phyloP scores from a whole-genome alignment of 768 basidiomycete genomes.

The Roridomyces roridus region DNA sequence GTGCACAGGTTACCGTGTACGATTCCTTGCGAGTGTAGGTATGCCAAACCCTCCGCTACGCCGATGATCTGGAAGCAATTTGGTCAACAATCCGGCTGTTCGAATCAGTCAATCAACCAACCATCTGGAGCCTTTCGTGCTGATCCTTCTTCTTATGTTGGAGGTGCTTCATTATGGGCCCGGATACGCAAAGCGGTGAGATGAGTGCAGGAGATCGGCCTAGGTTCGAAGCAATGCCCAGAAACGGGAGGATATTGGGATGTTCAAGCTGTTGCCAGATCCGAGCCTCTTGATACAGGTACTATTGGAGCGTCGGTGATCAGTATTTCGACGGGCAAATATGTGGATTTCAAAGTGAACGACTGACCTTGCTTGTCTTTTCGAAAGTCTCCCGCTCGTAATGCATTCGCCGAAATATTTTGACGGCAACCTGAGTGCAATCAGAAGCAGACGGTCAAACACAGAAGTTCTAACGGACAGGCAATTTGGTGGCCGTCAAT shows the following conservation, averaged over 20 bases:
- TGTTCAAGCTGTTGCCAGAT: constrained; percentile 11
- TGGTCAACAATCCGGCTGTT: too few species aligned
- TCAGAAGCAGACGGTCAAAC: background rate
- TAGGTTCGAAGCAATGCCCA: constrained; percentile 16
- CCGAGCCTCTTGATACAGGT: constrained; percentile 6
- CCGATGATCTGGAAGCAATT: constrained; percentile 5
- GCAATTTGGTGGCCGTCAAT: background rate
- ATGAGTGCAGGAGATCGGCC: constrained; percentile 23
- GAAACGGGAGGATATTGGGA: constrained; percentile 15
- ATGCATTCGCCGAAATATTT: constrained; percentile 18
- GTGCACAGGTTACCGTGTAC: constrained; percentile 24
- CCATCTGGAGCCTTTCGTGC: constrained; percentile 10
- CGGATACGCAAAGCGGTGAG: constrained; percentile 12
- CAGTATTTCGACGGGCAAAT: background rate
- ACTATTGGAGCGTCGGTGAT: background rate
- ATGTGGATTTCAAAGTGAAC: background rate
- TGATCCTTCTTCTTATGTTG: background rate
- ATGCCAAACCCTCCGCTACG: constrained; percentile 16
- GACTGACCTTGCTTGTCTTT: constrained; percentile 5
- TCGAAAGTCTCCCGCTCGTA: constrained; percentile 3
- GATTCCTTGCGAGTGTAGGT: constrained; percentile 23
- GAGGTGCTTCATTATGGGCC: constrained; percentile 18
- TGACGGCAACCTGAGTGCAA: background rate
- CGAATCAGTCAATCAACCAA: background rate
- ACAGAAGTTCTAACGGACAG: background rate